phyloP scores from a whole-genome alignment of 176 grass and related monocot species.

The Oryza longistaminata region DNA sequence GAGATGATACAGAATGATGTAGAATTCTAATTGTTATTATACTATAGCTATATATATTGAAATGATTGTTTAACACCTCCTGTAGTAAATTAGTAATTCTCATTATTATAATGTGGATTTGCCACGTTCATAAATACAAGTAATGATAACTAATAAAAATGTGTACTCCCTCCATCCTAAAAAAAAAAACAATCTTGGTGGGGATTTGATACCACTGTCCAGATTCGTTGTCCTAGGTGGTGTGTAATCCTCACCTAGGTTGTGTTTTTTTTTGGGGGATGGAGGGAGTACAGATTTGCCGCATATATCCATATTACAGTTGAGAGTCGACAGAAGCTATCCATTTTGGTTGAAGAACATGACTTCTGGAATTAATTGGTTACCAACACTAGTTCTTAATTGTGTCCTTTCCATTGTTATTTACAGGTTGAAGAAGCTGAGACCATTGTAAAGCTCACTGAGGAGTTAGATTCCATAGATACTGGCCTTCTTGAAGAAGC shows the following conservation, averaged over 20 bases:
- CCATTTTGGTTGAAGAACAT: not conserved
- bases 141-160: not conserved
- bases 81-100: conserved; percentile 28
- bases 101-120: not conserved
- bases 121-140: not conserved
- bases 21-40: not conserved
- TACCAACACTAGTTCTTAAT: not conserved
- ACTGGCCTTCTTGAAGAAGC: conserved; percentile 83
- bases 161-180: not conserved
- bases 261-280: too few species aligned
- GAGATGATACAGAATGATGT: not conserved
- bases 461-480: conserved; percentile 85
- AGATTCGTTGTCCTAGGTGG: too few species aligned
- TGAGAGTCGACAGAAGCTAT: not conserved
- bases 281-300: not conserved
- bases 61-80: not conserved
- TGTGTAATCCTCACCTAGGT: too few species aligned
- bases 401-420: not conserved
- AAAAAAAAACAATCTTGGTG: fast-evolving
- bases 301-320: not conserved
- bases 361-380: not conserved
- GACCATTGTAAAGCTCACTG: conserved; percentile 84
- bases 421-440: conserved; percentile 91
- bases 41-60: conserved; percentile 5
- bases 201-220: too few species aligned